Evolutionary conservation across 1,139 yeast genomes (phyloP), one percentile per base, ranked within the genome.

Genomic region (Candida tropicalis): DNA sequence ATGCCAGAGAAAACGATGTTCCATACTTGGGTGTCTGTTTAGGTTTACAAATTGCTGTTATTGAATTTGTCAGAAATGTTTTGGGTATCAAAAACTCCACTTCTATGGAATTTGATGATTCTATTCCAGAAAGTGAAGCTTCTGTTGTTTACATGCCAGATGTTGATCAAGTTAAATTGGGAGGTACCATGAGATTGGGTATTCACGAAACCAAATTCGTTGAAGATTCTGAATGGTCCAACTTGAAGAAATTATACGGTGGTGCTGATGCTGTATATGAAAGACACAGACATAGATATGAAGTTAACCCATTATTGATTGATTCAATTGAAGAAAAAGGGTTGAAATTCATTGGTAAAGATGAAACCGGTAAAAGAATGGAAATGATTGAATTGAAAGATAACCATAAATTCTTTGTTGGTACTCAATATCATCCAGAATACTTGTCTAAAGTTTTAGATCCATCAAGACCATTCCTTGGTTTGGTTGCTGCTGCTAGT

Each of bases 121-220:
- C 75, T 25, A 65, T 80, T 42, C 67, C 74, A 27, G 89, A 87
- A 53, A 82, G 74, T 7, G 75, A 77, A 35, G 89, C 95, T 34
- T 82, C 91, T 40, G 95, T 95, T 50, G 90, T 95, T 41, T 93
- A 88, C 74, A 95, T 95, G 99, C 99, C 99, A 39, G 99, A 95
- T 67, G 91, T 93, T 50, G 96, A 90, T 68, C 95, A 90, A 73
- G 83, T 87, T 53, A 90, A 89, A 63, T 80, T 95, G 73, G 99
- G 99, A 52, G 99, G 99, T 57, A 93, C 98, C 44, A 95, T 95
- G 99, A 84, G 99, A 75, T 79, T 95, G 56, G 99, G 99, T 58
- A 77, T 89, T 52, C 89, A 97, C 67, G 82, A 91, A 54, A 89
- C 98, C 38, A 80, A 78, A 55, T 95, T 95, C 76, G 85, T 82